Percentiles rank a stretch among this genome's conserved stretches.
phyloP scores from a whole-genome alignment of 768 basidiomycete species.

The Boletus coccyginus region DNA sequence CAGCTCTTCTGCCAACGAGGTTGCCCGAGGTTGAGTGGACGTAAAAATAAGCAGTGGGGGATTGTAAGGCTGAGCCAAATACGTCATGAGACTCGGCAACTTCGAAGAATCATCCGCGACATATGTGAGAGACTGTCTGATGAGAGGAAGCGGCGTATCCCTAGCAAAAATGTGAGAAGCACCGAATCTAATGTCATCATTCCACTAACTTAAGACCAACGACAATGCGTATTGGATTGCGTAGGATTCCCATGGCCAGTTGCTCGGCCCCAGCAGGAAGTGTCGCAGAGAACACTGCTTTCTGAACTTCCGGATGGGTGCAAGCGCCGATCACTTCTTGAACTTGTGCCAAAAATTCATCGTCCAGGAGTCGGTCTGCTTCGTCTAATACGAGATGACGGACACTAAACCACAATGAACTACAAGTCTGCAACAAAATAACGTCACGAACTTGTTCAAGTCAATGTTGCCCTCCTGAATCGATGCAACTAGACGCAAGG shows the following conservation, averaged over 20 bases:
- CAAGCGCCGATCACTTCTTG: conserved; percentile 85
- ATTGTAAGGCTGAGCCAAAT: conserved; percentile 79
- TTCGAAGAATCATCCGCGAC: conserved; percentile 95
- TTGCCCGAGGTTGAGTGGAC: conserved; percentile 81
- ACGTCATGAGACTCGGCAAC: conserved; percentile 78
- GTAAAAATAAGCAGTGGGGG: conserved; percentile 93
- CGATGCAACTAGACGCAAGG: conserved; percentile 81
- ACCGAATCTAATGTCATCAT: not conserved
- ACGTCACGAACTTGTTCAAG: conserved; percentile 61
- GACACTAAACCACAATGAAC: conserved; percentile 49
- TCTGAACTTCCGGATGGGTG: conserved; percentile 65
- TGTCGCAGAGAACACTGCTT: conserved; percentile 93
- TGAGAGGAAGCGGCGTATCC: conserved; percentile 92
- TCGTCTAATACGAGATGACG: conserved; percentile 87
- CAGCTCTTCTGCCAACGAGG: conserved; percentile 79
- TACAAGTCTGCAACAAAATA: not conserved
- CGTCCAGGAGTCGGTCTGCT: conserved; percentile 86
- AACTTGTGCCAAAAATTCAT: conserved; percentile 85
- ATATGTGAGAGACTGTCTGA: conserved; percentile 84
- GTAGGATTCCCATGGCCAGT: conserved; percentile 80
- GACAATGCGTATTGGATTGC: conserved; percentile 88
- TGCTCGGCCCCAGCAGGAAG: conserved; percentile 87
- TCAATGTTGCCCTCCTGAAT: conserved; percentile 66
- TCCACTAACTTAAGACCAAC: conserved; percentile 86
- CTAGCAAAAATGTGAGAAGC: conserved; percentile 39